Evolutionary conservation across 2,329 filamentous ascomycete genomes (phyloP), one percentile per base, ranked within the genome.

Genomic region (Berkeleyomyces rouxiae): DNA sequence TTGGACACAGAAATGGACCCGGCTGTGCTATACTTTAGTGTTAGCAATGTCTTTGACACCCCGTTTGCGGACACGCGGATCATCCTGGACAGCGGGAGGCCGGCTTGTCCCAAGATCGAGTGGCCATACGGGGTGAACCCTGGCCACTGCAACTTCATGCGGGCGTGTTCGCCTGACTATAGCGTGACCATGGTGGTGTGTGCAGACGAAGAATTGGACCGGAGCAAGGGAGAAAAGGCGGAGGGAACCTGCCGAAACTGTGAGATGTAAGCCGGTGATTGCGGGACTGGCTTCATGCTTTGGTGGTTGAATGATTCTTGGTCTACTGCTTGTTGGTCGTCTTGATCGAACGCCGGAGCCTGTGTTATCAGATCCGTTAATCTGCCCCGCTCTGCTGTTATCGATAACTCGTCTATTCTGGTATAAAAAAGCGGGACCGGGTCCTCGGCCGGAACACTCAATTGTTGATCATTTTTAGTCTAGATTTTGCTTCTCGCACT

Each of bases 11-110:
- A 55, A 58, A 65, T 65, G 5, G 63, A 47, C 6, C 47, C 60
- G 2, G 7, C 16, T 4, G 47, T 42, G 46, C 40, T 76, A 59
- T 76, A 71, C 71, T 76, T 75, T 61, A 74, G 76, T 63, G 67
- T 76, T 31, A 72, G 69, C 67, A 69, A 71, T 64, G 71, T 75
- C 10, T 75, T 75, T 59, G 74, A 74, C n/a, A 70, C 75, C 60
- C 67, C 70, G 3, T 75, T 76, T 37, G 62, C 61, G 10, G 72
- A 72, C 7, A 65, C 67, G 58, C 72, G 70, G 67, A 33, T 76
- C 7, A 68, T 67, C 4, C 68, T 70, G 9, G 66, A 66, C 9
- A 72, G 71, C 64, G 66, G 67, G 43, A 66, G 72, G 44, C 43
- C 62, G 4, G 66, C 64, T 1, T 76, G 74, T 68, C 70, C 70